These are phyloP conservation scores for Ganoderma sinense DNA, from an alignment of 1,284 basidiomycete species.

Conservation along the genomic window DNA sequence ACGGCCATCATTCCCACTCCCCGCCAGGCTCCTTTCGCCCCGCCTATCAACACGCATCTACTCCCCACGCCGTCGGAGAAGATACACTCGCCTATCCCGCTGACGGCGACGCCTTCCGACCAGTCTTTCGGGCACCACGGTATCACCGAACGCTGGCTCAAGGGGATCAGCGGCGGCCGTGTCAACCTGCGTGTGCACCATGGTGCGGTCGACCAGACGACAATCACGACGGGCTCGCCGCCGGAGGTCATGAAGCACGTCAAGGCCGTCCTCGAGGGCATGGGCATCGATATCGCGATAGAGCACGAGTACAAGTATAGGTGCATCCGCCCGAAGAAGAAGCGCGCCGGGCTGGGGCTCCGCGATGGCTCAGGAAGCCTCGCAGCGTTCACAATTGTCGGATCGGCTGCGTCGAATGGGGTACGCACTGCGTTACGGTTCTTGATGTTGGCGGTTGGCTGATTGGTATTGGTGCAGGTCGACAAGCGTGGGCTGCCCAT, in stretches of 20 bases:
- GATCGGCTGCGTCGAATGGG: slow-evolving; percentile 82
- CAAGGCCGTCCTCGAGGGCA: slow-evolving; percentile 78
- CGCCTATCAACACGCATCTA: slow-evolving; percentile 40
- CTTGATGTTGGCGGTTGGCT: not conserved
- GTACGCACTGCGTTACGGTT: slow-evolving; percentile 52
- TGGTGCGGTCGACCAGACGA: slow-evolving; percentile 93
- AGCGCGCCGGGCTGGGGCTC: slow-evolving; percentile 58
- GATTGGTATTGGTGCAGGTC: slow-evolving; percentile 52
- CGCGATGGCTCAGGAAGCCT: slow-evolving; percentile 53
- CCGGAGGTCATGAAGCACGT: slow-evolving; percentile 90
- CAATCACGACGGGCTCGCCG: slow-evolving; percentile 86
- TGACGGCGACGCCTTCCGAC: slow-evolving; percentile 48
- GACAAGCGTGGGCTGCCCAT: slow-evolving; percentile 85
- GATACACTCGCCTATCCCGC: slow-evolving; percentile 35
- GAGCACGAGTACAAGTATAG: slow-evolving; percentile 92
- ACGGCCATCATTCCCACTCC: slow-evolving; percentile 37
- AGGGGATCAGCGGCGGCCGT: slow-evolving; percentile 45
- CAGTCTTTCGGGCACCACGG: slow-evolving; percentile 53
- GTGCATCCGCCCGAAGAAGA: slow-evolving; percentile 79
- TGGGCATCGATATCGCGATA: slow-evolving; percentile 91
- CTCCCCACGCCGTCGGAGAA: slow-evolving; percentile 38
- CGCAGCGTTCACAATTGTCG: slow-evolving; percentile 80
- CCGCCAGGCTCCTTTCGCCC: slow-evolving; percentile 31
- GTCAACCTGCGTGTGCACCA: slow-evolving; percentile 85
- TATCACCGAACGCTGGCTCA: slow-evolving; percentile 51